These are phyloP conservation scores for Naematelia aurantialba DNA, from an alignment of 768 basidiomycete genomes.

Conservation along the genomic window DNA sequence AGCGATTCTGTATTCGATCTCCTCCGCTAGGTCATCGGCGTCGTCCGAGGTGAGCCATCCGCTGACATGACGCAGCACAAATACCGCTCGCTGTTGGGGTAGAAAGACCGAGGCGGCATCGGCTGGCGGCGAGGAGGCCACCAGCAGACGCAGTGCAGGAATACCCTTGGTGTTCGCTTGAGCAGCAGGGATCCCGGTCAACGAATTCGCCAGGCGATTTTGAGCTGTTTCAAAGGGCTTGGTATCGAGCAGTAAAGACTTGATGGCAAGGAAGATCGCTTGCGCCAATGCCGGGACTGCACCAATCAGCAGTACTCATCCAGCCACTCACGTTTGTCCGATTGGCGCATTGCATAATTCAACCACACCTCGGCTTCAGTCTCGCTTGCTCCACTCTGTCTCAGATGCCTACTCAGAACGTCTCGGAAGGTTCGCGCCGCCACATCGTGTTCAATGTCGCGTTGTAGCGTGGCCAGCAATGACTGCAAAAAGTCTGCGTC, in stretches of 20 bases:
- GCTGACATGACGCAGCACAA: constrained; percentile 77
- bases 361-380: constrained; percentile 77
- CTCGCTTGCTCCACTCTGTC: constrained; percentile 57
- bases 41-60: constrained; percentile 69
- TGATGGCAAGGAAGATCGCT: constrained; percentile 63
- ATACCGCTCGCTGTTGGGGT: constrained; percentile 77
- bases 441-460: constrained; percentile 38
- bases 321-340: constrained; percentile 59
- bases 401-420: constrained; percentile 61
- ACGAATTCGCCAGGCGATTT: constrained; percentile 80
- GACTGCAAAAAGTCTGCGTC: constrained; percentile 23
- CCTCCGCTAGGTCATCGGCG: constrained; percentile 60
- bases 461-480: constrained; percentile 16
- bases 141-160: constrained; percentile 63
- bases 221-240: constrained; percentile 56
- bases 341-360: constrained; percentile 61
- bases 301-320: neutral
- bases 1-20: constrained; percentile 73
- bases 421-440: constrained; percentile 60
- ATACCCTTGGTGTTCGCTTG: constrained; percentile 71
- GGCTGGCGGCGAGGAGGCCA: constrained; percentile 67
- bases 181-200: constrained; percentile 63
- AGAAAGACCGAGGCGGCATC: constrained; percentile 80
- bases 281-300: constrained; percentile 69
- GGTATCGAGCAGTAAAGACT: constrained; percentile 61